Conservation (phyloP, 2,329 filamentous ascomycete genomes). For the Aspergillus flavus region DNA sequence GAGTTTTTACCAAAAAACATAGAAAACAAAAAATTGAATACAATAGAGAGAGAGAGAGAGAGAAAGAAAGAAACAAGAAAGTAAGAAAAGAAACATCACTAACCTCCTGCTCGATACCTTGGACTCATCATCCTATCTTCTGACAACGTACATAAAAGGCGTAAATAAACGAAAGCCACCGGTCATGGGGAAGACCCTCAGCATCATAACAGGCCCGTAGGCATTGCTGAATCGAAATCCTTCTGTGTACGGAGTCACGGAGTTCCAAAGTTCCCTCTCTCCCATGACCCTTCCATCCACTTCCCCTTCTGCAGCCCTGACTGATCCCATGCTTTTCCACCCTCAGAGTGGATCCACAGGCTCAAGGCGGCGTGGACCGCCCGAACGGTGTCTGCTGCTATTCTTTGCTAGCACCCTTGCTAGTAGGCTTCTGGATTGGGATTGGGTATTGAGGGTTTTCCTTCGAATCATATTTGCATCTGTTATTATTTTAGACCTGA, state of each 20-base stretch:
- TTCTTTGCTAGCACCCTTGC: slow-evolving; percentile 15
- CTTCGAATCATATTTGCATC: slow-evolving; percentile 1
- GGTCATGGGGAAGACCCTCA: not conserved
- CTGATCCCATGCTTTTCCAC: slow-evolving; percentile 13
- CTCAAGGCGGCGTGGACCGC: slow-evolving; percentile 22
- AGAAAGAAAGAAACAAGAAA: not conserved
- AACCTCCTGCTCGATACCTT: not conserved
- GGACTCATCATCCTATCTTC: not conserved
- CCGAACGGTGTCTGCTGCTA: slow-evolving; percentile 23
- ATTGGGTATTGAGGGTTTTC: slow-evolving; percentile 10
- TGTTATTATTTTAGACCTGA: slow-evolving; percentile 14
- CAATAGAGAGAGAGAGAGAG: not conserved
- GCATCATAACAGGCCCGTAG: not conserved
- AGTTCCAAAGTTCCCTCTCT: slow-evolving; percentile 8
- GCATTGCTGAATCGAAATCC: not conserved
- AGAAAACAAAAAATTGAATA: not conserved
- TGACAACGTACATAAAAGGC: not conserved
- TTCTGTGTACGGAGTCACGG: not conserved
- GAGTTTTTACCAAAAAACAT: not conserved
- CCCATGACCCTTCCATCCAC: slow-evolving; percentile 4
- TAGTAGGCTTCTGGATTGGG: slow-evolving; percentile 15
- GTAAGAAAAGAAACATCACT: not conserved
- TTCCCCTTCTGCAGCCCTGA: slow-evolving; percentile 13
- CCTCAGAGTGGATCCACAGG: slow-evolving; percentile 18
- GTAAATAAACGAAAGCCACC: not conserved